Evolutionary conservation across 768 basidiomycete genomes (phyloP).

Genomic region (Pisolithus albus): DNA sequence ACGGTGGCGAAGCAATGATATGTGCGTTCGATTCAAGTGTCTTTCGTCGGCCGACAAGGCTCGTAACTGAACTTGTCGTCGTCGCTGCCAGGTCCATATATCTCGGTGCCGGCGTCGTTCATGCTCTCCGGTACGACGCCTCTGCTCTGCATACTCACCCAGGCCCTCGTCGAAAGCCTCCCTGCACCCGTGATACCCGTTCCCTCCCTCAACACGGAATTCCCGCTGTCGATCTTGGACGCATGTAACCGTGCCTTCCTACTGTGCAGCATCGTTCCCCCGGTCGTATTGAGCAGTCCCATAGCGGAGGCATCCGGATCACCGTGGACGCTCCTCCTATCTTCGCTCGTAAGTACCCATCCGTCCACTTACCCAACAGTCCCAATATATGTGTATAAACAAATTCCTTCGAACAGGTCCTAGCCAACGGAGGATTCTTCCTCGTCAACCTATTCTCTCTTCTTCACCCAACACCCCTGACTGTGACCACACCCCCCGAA

Average conservation of each 20-base stretch:
- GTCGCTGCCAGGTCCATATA: constrained; percentile 45
- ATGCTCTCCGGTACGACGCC: constrained; percentile 66
- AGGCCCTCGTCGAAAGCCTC: constrained; percentile 54
- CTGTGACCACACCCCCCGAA: constrained; percentile 72
- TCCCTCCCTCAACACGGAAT: constrained; percentile 50
- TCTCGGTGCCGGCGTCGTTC: constrained; percentile 70
- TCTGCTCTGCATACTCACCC: constrained; percentile 51
- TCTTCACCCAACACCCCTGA: constrained; percentile 62
- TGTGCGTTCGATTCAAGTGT: constrained; percentile 31
- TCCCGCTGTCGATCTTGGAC: constrained; percentile 69
- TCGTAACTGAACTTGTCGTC: constrained; percentile 2
- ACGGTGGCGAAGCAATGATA: constrained; percentile 68
- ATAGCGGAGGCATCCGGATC: constrained; percentile 49
- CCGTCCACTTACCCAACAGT: not conserved
- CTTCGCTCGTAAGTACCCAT: constrained; percentile 53
- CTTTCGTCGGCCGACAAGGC: not conserved
- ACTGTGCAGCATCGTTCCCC: constrained; percentile 71
- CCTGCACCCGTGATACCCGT: constrained; percentile 43
- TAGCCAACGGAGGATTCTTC: constrained; percentile 80
- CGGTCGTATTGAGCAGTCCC: constrained; percentile 50
- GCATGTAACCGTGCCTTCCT: constrained; percentile 74
- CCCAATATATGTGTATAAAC: too few species aligned
- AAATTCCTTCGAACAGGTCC: constrained; percentile 35
- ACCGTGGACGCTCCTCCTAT: constrained; percentile 70
- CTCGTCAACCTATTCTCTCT: constrained; percentile 67